A percentile compares a stretch with the other conserved stretches of the same genome.
Evolutionary conservation across 192 early-diverging fungal species (phyloP).

Genomic region (Dissophora globulifera): DNA sequence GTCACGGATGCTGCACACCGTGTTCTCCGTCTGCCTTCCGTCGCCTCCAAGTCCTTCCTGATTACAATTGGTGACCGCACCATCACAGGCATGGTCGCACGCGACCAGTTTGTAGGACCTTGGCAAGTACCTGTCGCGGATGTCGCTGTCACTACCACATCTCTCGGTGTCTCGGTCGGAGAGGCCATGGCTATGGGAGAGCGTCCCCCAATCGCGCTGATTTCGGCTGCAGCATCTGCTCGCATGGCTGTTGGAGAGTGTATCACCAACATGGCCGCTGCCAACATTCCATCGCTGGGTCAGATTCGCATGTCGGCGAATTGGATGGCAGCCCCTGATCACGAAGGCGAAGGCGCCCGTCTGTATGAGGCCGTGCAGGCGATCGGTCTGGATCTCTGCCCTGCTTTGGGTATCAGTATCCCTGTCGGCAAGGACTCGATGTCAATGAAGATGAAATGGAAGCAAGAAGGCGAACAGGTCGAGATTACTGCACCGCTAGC

Average conservation of each 20-base stretch:
- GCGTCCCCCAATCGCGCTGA: constrained; percentile 86
- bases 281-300: constrained; percentile 76
- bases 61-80: constrained; percentile 98
- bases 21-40: constrained; percentile 86
- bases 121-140: constrained; percentile 99
- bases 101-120: constrained; percentile 98
- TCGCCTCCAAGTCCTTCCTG: constrained; percentile 95
- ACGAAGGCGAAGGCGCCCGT: constrained; percentile 91
- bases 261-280: constrained; percentile 91
- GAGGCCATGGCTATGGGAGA: constrained; percentile 99
- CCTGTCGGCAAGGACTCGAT: constrained; percentile 99
- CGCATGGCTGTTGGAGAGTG: constrained; percentile 98
- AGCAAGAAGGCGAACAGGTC: constrained; percentile 53
- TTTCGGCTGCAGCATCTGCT: constrained; percentile 88
- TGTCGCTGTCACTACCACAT: constrained; percentile 90
- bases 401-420: constrained; percentile 90
- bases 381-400: constrained; percentile 94
- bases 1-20: constrained; percentile 75
- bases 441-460: constrained; percentile 98
- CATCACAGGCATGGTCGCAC: constrained; percentile 92
- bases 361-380: constrained; percentile 95
- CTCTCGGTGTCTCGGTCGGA: constrained; percentile 79
- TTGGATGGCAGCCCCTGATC: constrained; percentile 97
- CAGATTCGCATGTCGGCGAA: constrained; percentile 93
- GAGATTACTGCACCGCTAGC: constrained; percentile 91